phyloP scores from a whole-genome alignment of 108 stramenopile genomes.

The Cyclotella distinguenda region DNA sequence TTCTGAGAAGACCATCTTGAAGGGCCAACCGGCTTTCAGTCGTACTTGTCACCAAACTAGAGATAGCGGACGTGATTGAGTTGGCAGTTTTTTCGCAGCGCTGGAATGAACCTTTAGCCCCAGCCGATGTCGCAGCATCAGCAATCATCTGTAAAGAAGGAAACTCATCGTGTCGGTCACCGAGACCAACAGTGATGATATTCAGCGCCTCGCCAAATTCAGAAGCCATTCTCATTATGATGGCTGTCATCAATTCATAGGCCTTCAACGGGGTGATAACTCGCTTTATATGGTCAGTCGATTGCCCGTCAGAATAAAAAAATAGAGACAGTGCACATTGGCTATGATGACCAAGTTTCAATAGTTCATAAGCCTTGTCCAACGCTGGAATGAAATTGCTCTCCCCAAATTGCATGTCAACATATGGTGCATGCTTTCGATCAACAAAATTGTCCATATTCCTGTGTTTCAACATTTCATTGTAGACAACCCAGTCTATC shows the following conservation, averaged over 20 bases:
- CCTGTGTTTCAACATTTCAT: conserved; percentile 24
- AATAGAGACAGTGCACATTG: conserved; percentile 24
- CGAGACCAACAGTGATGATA: conserved; percentile 37
- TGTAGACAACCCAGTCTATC: conserved; percentile 34
- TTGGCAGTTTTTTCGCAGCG: conserved; percentile 50
- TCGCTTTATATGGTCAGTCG: conserved; percentile 21
- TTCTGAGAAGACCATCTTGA: conserved; percentile 26
- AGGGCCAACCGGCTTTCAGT: conserved; percentile 43
- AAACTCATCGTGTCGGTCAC: conserved; percentile 23
- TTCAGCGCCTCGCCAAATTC: conserved; percentile 16
- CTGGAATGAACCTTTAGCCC: conserved; percentile 42
- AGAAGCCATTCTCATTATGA: conserved; percentile 10
- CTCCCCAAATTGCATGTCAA: conserved; percentile 5
- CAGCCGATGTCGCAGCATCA: conserved; percentile 20
- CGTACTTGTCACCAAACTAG: conserved; percentile 48
- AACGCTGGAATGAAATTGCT: conserved; percentile 43
- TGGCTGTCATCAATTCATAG: conserved; percentile 18
- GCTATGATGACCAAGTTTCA: conserved; percentile 17
- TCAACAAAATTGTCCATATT: conserved; percentile 15
- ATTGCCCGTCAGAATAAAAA: conserved; percentile 34
- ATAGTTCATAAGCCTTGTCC: conserved; percentile 11
- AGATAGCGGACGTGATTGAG: conserved; percentile 46
- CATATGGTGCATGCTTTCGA: conserved; percentile 7
- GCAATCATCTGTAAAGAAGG: conserved; percentile 23
- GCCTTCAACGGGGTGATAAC: conserved; percentile 19